Evolutionary conservation across 176 grass and related monocot genomes (phyloP).

Genomic region (Oryza glumipatula): DNA sequence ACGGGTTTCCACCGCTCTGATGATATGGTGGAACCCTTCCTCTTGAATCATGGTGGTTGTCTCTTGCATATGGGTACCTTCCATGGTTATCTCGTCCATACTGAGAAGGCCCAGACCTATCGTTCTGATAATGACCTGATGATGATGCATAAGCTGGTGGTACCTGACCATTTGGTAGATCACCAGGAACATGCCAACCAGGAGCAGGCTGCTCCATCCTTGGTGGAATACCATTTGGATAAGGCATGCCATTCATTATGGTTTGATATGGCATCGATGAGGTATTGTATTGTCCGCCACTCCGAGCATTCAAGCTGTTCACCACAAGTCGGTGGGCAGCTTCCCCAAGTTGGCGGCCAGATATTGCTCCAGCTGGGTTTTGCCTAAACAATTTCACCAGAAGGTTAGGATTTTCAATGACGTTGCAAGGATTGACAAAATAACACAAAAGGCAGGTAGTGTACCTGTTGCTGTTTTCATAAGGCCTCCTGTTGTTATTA

Average conservation of each 20-base stretch:
- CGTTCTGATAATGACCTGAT: constrained; percentile 53
- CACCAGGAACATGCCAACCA: constrained; percentile 46
- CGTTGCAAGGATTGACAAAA: background rate
- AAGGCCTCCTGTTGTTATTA: constrained; percentile 57
- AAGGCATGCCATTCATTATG: constrained; percentile 43
- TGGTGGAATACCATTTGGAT: constrained; percentile 54
- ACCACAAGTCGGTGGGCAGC: constrained; percentile 78
- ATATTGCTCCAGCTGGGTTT: constrained; percentile 74
- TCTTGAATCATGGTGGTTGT: constrained; percentile 42
- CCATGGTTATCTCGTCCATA: constrained; percentile 48
- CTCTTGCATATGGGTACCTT: constrained; percentile 46
- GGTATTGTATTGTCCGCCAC: constrained; percentile 42
- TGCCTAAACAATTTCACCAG: constrained; percentile 55
- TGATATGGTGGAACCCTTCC: constrained; percentile 48
- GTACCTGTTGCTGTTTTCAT: constrained; percentile 62
- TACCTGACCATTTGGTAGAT: constrained; percentile 40
- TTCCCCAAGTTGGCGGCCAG: constrained; percentile 77
- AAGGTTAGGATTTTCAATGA: constrained; percentile 17
- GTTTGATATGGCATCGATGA: constrained; percentile 54
- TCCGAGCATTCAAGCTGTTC: constrained; percentile 71
- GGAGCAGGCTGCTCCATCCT: constrained; percentile 46
- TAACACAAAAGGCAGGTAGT: background rate
- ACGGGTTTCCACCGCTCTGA: constrained; percentile 34
- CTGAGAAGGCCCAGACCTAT: constrained; percentile 34
- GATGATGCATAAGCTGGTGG: constrained; percentile 44